A percentile compares a stretch with the other conserved stretches of the same genome.
Evolutionary conservation across 305 asterid genomes (phyloP).

Genomic region (Fraxinus paxiana): DNA sequence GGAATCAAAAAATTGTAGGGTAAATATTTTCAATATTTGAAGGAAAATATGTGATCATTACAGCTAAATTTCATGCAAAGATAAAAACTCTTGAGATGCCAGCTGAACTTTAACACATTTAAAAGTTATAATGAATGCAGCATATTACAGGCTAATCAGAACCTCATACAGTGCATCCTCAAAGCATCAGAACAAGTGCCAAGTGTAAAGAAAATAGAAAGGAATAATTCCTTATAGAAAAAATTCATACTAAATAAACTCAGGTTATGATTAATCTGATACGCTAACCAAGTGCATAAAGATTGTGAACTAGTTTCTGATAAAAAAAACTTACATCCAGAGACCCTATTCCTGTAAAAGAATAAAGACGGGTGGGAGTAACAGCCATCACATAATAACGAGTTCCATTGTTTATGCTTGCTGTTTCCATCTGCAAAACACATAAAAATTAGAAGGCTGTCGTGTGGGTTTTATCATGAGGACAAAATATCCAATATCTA

Average conservation of each 20-base stretch:
- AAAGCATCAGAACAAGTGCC: not conserved
- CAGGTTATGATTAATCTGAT: not conserved
- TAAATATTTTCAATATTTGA: not conserved
- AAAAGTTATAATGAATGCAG: not conserved
- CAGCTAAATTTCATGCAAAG: not conserved
- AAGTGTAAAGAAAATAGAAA: not conserved
- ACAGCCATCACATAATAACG: slow-evolving; percentile 95
- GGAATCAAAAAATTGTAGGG: not conserved
- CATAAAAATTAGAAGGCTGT: not conserved
- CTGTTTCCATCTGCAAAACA: slow-evolving; percentile 82
- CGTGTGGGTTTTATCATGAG: slow-evolving; percentile 2
- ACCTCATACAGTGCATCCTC: not conserved
- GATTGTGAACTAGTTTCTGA: not conserved
- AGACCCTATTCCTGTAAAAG: slow-evolving; percentile 89
- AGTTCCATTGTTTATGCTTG: slow-evolving; percentile 53
- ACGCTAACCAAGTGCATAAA: slow-evolving; percentile 18
- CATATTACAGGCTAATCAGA: not conserved
- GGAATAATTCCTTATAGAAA: not conserved
- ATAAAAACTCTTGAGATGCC: not conserved
- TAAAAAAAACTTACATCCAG: slow-evolving; percentile 58
- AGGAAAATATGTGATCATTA: not conserved
- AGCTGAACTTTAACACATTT: not conserved
- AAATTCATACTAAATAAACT: not conserved
- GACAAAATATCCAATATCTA: slow-evolving; percentile 15
- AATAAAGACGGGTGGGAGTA: slow-evolving; percentile 91